These are phyloP conservation scores for Melaleuca quinquenervia DNA, from an alignment of 345 rosid genomes.

Conservation along the genomic window DNA sequence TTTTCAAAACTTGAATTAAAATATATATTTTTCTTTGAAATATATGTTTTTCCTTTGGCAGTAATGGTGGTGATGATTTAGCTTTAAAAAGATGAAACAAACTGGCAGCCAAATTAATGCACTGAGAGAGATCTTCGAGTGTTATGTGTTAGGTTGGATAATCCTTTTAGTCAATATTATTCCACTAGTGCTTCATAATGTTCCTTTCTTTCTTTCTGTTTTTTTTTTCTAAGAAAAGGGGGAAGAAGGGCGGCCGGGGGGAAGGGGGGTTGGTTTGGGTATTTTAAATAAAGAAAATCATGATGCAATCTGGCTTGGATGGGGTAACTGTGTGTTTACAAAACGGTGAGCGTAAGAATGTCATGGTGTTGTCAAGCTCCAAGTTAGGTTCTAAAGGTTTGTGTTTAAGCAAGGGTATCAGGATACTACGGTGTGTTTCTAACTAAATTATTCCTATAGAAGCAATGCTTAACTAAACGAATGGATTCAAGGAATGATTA, in stretches of 20 bases:
- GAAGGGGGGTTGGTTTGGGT: background rate
- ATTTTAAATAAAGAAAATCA: too few species aligned
- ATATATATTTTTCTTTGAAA: background rate
- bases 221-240: too few species aligned
- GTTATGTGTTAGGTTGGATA: background rate
- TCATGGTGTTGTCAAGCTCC: background rate
- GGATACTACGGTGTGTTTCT: background rate
- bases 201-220: too few species aligned
- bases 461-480: background rate
- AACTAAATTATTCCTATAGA: background rate
- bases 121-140: background rate
- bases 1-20: background rate
- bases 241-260: too few species aligned
- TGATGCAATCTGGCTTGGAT: too few species aligned
- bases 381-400: background rate
- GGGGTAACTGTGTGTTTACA: background rate
- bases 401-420: background rate
- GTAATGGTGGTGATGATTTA: too few species aligned
- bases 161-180: background rate
- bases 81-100: background rate
- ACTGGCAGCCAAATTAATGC: background rate
- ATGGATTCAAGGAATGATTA: background rate
- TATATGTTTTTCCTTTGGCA: background rate
- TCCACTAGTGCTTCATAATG: background rate
- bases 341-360: background rate